phyloP scores from a whole-genome alignment of 2,329 filamentous ascomycete species.

The Diaporthe vexans region DNA sequence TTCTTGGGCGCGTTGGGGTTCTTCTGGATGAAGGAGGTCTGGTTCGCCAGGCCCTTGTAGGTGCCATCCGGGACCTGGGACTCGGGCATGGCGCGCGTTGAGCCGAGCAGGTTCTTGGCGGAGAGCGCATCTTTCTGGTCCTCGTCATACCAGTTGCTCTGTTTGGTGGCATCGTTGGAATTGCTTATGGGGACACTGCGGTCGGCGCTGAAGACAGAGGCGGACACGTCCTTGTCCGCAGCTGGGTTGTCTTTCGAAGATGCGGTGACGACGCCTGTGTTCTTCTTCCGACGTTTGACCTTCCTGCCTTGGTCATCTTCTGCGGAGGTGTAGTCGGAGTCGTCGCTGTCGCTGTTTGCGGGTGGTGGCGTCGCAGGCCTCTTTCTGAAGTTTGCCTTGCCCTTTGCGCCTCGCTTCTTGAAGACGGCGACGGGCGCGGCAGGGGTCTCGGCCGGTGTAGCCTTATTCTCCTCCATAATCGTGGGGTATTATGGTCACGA shows the following conservation, averaged over 20 bases:
- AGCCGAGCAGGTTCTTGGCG: slow-evolving; percentile 70
- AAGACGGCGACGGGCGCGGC: slow-evolving; percentile 76
- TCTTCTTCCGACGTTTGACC: slow-evolving; percentile 84
- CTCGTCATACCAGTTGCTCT: slow-evolving; percentile 91
- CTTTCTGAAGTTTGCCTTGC: slow-evolving; percentile 84
- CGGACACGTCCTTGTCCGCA: slow-evolving; percentile 44
- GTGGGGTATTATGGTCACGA: background rate
- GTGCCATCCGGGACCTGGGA: slow-evolving; percentile 69
- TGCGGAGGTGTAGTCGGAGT: slow-evolving; percentile 76
- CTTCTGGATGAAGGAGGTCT: slow-evolving; percentile 82
- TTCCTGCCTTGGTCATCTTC: slow-evolving; percentile 83
- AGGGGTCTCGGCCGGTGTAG: slow-evolving; percentile 43
- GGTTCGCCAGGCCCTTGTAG: slow-evolving; percentile 82
- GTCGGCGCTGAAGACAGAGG: slow-evolving; percentile 71
- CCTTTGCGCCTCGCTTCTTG: slow-evolving; percentile 87
- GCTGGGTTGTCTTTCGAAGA: slow-evolving; percentile 66
- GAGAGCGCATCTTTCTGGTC: slow-evolving; percentile 63
- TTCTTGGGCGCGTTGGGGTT: slow-evolving; percentile 80
- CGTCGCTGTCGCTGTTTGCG: slow-evolving; percentile 65
- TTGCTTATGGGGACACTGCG: slow-evolving; percentile 72
- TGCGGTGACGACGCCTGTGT: slow-evolving; percentile 74
- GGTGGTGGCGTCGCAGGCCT: slow-evolving; percentile 80
- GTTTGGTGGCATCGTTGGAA: slow-evolving; percentile 90
- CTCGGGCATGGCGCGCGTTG: slow-evolving; percentile 59
- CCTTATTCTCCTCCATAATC: slow-evolving; percentile 17